These are phyloP conservation scores for Moniliella sp. DNA, from an alignment of 1,284 basidiomycete species.

Conservation along the genomic window DNA sequence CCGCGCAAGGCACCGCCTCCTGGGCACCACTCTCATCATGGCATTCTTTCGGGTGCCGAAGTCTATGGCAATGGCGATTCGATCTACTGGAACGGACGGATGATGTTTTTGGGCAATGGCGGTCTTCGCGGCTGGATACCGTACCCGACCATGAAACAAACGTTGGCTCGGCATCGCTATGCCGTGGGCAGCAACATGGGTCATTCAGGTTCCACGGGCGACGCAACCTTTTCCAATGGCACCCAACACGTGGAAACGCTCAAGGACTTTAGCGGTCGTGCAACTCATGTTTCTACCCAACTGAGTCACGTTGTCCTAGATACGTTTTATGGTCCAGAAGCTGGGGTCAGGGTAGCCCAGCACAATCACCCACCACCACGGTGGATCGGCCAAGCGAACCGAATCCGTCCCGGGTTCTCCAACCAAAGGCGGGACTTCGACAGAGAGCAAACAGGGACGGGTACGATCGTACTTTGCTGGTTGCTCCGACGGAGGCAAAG, in stretches of 20 bases:
- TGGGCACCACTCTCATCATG: too few relatives aligned
- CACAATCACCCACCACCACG: too few relatives aligned
- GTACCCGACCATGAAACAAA: conserved; percentile 2
- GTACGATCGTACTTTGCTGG: conserved; percentile 8
- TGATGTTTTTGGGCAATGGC: conserved; percentile 6
- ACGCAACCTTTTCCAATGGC: conserved; percentile 5
- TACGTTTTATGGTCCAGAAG: conserved; percentile 4
- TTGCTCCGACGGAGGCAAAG: conserved; percentile 24
- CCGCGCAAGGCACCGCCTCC: too few relatives aligned
- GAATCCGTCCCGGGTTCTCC: background rate
- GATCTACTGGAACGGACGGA: conserved; percentile 6
- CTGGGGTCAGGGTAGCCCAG: conserved; percentile 3
- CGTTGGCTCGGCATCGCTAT: conserved; percentile 4
- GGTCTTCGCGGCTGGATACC: conserved; percentile 6
- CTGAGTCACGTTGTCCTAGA: conserved; percentile 4
- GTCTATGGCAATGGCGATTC: conserved; percentile 1
- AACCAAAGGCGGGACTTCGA: too few relatives aligned
- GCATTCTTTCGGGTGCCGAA: conserved; percentile 2
- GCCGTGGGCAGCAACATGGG: conserved; percentile 7
- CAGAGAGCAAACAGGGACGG: background rate
- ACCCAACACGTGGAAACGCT: conserved; percentile 5
- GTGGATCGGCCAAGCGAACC: background rate
- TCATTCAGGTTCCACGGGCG: conserved; percentile 2
- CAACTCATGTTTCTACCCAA: conserved; percentile 3
- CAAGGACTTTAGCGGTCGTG: conserved; percentile 3